A percentile compares a stretch with the other conserved stretches of the same genome.
Conservation (phyloP, 108 stramenopile genomes). For the Chaetoceros muelleri region DNA sequence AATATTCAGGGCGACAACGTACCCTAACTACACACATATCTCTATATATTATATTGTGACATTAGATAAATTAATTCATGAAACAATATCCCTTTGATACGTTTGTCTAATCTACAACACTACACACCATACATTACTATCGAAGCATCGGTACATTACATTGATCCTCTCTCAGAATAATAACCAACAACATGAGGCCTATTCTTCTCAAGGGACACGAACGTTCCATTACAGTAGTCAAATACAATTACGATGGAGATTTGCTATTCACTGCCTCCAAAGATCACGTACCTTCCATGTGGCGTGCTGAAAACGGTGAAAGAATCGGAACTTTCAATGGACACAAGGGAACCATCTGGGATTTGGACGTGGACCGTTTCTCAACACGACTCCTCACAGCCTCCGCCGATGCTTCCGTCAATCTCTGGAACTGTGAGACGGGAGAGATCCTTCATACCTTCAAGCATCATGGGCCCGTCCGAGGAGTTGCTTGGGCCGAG, state of each 20-base stretch:
- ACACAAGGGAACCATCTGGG: conserved; percentile 97
- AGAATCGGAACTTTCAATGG: conserved; percentile 94
- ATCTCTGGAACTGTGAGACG: conserved; percentile 88
- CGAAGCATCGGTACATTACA: too few relatives aligned
- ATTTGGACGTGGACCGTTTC: conserved; percentile 86
- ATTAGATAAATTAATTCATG: too few relatives aligned
- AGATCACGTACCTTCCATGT: conserved; percentile 87
- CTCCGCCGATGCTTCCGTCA: conserved; percentile 72
- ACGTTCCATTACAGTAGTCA: conserved; percentile 93
- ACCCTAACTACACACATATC: too few relatives aligned
- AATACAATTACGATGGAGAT: conserved; percentile 97
- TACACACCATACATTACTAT: too few relatives aligned
- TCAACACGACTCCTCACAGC: conserved; percentile 67
- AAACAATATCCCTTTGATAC: too few relatives aligned
- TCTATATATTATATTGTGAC: too few relatives aligned
- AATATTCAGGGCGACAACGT: too few relatives aligned
- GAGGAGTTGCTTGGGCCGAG: conserved; percentile 89
- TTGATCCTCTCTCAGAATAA: too few relatives aligned
- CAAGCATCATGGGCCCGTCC: conserved; percentile 85
- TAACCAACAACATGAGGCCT: too few relatives aligned
- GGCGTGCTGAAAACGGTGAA: conserved; percentile 91
- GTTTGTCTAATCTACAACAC: too few relatives aligned
- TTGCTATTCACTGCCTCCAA: conserved; percentile 91
- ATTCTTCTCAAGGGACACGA: conserved; percentile 98
- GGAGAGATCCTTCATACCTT: conserved; percentile 82